phyloP scores from a whole-genome alignment of 2,329 filamentous ascomycete species.

The Aspergillus thermomutatus region DNA sequence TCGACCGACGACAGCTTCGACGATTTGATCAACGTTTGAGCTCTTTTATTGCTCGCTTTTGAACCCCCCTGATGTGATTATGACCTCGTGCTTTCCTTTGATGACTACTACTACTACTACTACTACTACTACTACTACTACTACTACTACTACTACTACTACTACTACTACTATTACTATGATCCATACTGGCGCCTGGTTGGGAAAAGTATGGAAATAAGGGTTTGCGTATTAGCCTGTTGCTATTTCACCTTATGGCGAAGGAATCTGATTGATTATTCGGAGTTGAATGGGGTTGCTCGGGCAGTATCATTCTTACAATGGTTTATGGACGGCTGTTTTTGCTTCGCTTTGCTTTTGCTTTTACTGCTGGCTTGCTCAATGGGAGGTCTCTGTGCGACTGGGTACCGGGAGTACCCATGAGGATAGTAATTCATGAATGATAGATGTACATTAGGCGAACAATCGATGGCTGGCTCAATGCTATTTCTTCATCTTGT shows the following conservation, averaged over 20 bases:
- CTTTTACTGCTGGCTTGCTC: background rate
- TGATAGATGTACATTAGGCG: background rate
- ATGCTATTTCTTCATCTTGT: too few species aligned
- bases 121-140: background rate
- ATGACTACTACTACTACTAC: background rate
- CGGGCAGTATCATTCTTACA: background rate
- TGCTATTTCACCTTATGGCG: background rate
- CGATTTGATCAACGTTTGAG: constrained; percentile 32
- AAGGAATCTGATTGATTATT: background rate
- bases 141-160: background rate
- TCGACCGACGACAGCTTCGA: constrained; percentile 32
- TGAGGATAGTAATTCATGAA: background rate
- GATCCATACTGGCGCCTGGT: background rate
- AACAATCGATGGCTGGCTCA: background rate
- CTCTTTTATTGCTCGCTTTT: background rate
- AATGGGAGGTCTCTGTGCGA: background rate
- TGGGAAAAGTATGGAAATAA: background rate
- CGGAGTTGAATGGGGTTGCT: background rate
- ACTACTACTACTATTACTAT: background rate
- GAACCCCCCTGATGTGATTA: background rate
- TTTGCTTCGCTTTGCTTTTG: background rate
- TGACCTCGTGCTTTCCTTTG: background rate
- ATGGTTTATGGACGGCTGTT: background rate
- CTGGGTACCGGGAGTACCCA: background rate
- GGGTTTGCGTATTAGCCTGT: constrained; percentile 1